These are phyloP conservation scores for Rhinocladiella mackenziei DNA, from an alignment of 2,329 filamentous ascomycete species.

Conservation along the genomic window DNA sequence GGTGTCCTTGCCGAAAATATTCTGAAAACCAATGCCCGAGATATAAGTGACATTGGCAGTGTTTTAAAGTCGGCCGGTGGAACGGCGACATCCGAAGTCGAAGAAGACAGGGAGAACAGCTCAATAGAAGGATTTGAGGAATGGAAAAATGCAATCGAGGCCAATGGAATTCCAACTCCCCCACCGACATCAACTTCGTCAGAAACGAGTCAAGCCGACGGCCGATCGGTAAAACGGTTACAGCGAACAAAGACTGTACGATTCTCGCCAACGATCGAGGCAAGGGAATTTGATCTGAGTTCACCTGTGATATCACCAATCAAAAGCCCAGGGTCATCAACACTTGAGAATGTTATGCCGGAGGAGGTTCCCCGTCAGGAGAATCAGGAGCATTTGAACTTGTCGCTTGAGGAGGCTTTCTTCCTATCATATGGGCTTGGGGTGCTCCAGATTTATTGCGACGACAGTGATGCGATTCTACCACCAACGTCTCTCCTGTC, in stretches of 20 bases:
- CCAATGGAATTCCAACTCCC: constrained; percentile 29
- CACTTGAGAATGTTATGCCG: constrained; percentile 13
- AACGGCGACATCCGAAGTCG: constrained; percentile 13
- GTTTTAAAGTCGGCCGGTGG: constrained; percentile 24
- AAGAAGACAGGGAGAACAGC: constrained; percentile 21
- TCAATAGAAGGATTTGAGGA: constrained; percentile 27
- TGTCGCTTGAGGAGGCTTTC: constrained; percentile 86
- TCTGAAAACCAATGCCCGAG: constrained; percentile 26
- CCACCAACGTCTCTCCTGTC: constrained; percentile 57
- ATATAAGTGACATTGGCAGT: constrained; percentile 26
- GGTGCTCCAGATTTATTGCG: constrained; percentile 56
- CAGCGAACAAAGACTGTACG: constrained; percentile 58
- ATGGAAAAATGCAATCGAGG: constrained; percentile 28
- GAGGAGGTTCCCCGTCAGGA: constrained; percentile 32
- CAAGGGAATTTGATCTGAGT: constrained; percentile 53
- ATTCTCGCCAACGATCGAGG: constrained; percentile 65
- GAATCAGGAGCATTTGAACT: constrained; percentile 80
- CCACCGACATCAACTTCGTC: constrained; percentile 29
- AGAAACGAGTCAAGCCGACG: constrained; percentile 25
- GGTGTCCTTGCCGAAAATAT: constrained; percentile 13
- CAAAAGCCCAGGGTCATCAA: constrained; percentile 23
- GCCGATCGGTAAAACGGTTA: constrained; percentile 16
- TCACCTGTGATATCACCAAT: constrained; percentile 30
- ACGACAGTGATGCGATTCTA: constrained; percentile 41
- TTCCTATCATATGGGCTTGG: constrained; percentile 82